Conservation (phyloP, 2,329 filamentous ascomycete genomes). For the Aspergillus aculeatinus region DNA sequence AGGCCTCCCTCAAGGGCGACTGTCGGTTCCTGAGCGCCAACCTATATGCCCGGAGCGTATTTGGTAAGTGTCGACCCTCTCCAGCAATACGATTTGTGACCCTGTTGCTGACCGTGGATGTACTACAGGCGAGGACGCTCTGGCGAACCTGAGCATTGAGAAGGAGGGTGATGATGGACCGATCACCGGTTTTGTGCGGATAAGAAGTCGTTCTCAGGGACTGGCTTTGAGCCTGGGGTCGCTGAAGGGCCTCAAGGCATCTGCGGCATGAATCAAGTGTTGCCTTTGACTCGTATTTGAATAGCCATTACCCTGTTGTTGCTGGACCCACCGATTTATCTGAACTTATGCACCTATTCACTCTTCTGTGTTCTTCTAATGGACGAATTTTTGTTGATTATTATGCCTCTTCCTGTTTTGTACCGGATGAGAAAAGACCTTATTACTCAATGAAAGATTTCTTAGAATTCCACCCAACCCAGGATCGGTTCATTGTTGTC, state of each 20-base stretch:
- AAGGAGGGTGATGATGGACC: constrained; percentile 94
- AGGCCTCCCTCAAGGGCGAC: constrained; percentile 93
- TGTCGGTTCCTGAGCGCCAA: constrained; percentile 98
- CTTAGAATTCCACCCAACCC: constrained; percentile 3
- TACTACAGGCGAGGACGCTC: constrained; percentile 82
- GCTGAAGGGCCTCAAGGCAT: constrained; percentile 88
- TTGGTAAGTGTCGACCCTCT: constrained; percentile 67
- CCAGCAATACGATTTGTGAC: neutral
- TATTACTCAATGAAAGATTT: constrained; percentile 18
- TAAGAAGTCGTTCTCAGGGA: constrained; percentile 94
- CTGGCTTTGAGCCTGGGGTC: constrained; percentile 90
- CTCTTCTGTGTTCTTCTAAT: constrained; percentile 22
- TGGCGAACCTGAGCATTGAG: constrained; percentile 96
- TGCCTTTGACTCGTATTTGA: constrained; percentile 28
- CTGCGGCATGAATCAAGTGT: constrained; percentile 37
- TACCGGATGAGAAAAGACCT: constrained; percentile 29
- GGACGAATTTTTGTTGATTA: constrained; percentile 32
- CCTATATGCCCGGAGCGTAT: constrained; percentile 92
- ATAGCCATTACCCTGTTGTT: constrained; percentile 32
- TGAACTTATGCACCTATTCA: constrained; percentile 17
- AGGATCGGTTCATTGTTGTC: neutral
- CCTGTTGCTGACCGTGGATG: constrained; percentile 23
- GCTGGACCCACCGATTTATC: constrained; percentile 22
- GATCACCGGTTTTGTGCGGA: constrained; percentile 95
- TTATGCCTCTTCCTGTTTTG: constrained; percentile 24